Conservation (phyloP, 306 rosid species). For the Fragaria vesca region DNA sequence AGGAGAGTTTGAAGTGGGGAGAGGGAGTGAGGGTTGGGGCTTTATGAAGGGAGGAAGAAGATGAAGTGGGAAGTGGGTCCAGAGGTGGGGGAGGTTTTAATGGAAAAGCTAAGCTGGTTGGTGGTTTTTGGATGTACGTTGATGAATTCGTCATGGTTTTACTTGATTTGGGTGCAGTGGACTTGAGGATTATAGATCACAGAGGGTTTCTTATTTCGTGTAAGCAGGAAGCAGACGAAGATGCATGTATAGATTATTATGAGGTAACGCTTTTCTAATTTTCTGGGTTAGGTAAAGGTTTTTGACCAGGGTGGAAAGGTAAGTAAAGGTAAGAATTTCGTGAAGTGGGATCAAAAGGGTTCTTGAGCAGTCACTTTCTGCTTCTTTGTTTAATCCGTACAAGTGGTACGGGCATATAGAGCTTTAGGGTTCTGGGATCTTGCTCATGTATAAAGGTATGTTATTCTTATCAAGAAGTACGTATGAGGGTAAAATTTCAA, state of each 20-base stretch:
- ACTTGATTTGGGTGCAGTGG: not conserved
- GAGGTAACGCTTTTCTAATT: not conserved
- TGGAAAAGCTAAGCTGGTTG: not conserved
- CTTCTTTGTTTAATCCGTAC: not conserved
- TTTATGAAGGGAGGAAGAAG: not conserved
- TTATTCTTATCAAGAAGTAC: not conserved
- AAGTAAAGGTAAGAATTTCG: not conserved
- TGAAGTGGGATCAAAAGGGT: not conserved
- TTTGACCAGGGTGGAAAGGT: not conserved
- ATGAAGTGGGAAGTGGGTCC: not conserved
- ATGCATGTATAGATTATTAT: no score
- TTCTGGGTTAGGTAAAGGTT: not conserved
- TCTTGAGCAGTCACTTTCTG: not conserved
- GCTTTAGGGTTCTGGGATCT: not conserved
- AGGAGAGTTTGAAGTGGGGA: slow-evolving; percentile 3
- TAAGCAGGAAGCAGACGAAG: not conserved
- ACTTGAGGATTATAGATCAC: not conserved
- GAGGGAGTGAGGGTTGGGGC: not conserved
- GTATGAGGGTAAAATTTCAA: not conserved
- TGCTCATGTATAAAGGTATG: not conserved
- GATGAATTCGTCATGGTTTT: not conserved
- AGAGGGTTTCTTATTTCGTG: not conserved
- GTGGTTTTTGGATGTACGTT: not conserved
- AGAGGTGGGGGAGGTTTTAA: not conserved
- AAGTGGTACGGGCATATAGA: not conserved